phyloP scores from a whole-genome alignment of 768 basidiomycete species.

The Boletus vermiculosoides region DNA sequence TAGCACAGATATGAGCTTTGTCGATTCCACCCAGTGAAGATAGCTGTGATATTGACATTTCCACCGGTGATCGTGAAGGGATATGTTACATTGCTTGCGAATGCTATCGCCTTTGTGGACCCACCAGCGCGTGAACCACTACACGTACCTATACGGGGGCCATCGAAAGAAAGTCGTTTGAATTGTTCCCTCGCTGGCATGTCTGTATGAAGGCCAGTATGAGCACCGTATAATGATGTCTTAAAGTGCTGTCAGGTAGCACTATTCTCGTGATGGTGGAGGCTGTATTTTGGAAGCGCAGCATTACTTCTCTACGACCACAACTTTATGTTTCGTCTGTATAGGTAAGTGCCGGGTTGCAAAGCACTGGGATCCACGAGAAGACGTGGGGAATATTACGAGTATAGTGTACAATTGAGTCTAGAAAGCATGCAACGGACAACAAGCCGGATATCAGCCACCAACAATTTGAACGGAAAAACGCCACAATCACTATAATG shows the following conservation, averaged over 20 bases:
- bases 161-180: not conserved
- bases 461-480: not conserved
- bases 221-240: not conserved
- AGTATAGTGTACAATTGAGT: slow-evolving; percentile 5
- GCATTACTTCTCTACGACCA: not conserved
- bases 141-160: not conserved
- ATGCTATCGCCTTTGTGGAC: not conserved
- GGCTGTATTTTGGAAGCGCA: not conserved
- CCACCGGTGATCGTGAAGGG: not conserved
- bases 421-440: slow-evolving; percentile 3
- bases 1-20: not conserved
- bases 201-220: not conserved
- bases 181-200: not conserved
- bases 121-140: too few relatives aligned
- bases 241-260: not conserved
- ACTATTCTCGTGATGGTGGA: not conserved
- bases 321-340: not conserved
- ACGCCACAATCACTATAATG: not conserved
- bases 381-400: not conserved
- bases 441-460: not conserved
- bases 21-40: not conserved
- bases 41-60: not conserved
- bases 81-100: not conserved
- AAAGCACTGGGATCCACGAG: not conserved
- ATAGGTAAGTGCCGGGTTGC: not conserved